Base-by-base conservation (phyloP, 1,284 basidiomycete genomes). In the Boletus mariae region DNA sequence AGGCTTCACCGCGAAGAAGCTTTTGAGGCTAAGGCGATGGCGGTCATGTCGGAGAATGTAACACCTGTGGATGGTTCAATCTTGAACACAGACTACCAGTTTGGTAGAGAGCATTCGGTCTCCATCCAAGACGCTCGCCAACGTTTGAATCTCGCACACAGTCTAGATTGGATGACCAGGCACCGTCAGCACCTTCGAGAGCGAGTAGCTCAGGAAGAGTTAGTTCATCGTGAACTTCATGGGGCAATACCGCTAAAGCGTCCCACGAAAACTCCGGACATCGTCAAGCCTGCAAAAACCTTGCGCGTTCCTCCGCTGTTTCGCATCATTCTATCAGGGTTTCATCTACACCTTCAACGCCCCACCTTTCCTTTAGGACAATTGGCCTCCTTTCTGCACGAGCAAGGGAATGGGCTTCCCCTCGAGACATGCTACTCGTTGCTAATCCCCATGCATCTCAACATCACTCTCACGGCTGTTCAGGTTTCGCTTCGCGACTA, bases 391-490 rank as follows among this genome's bases (percentile, higher is more conserved):
- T 96, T 92, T 70, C 72, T 94, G 41, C 65, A 83, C 56, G 77
- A 84, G 47, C 81, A 88, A 57, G 92, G 92, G 17, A 70, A 71
- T 52, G 87, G 87, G 8, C 68, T 94, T 44, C 92, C 92, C 1
- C 73, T 70, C 38, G 81, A 90, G 55, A 87, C 86, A 0, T 65
- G 82, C 58, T 98, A 88, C 68, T 87, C 91, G 11, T 76, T 98
- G 29, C 78, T 98, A 55, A 71, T 98, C 5, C 95, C 96, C 1
- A 71, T 98, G 61, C 87, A 94, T 63, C 70, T 98, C 35, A 77
- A 80, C 26, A 84, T 92, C 73, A 77, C 83, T 10, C 76, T 93
- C 57, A 76, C 79, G 2, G 81, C 85, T 26, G 72, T 86, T 35
- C 78, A 80, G 45, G 72, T 87, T 42, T 79, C 80, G 4, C 76